These are phyloP conservation scores for Apophysomyces elegans DNA, from an alignment of 371 early-diverging fungal genomes.

Conservation along the genomic window DNA sequence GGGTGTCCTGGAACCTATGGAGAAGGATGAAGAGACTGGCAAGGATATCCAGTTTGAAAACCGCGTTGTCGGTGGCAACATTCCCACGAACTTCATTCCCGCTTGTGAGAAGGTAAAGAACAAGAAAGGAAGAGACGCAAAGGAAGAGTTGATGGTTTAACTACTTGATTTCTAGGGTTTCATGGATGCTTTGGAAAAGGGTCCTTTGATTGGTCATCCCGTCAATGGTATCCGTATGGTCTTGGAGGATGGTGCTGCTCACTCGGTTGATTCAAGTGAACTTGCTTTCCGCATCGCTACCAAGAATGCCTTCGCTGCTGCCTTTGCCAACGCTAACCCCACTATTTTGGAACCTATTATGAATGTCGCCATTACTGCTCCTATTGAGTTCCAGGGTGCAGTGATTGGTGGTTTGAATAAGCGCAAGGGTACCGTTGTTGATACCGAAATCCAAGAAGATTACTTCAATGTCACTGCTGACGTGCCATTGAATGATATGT, in stretches of 20 bases:
- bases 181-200: constrained; percentile 90
- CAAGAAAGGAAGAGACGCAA: not conserved
- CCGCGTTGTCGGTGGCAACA: constrained; percentile 92
- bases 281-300: constrained; percentile 95
- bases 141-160: constrained; percentile 19
- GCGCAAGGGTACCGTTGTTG: constrained; percentile 94
- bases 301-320: constrained; percentile 88
- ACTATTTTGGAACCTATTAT: constrained; percentile 96
- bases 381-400: constrained; percentile 93
- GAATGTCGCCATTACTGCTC: constrained; percentile 91
- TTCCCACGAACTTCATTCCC: constrained; percentile 94
- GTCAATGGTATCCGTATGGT: constrained; percentile 89
- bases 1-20: constrained; percentile 91
- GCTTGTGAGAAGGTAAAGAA: constrained; percentile 85
- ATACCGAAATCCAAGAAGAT: constrained; percentile 94
- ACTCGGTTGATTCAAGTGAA: constrained; percentile 96
- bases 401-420: constrained; percentile 94
- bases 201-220: constrained; percentile 91
- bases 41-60: constrained; percentile 68
- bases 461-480: constrained; percentile 86
- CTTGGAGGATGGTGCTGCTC: constrained; percentile 94
- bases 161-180: constrained; percentile 63
- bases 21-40: constrained; percentile 54
- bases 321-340: constrained; percentile 81
- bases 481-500: constrained; percentile 96